These are phyloP conservation scores for Kalanchoe fedtschenkoi DNA, from an alignment of 164 flowering plant genomes.

Conservation along the genomic window DNA sequence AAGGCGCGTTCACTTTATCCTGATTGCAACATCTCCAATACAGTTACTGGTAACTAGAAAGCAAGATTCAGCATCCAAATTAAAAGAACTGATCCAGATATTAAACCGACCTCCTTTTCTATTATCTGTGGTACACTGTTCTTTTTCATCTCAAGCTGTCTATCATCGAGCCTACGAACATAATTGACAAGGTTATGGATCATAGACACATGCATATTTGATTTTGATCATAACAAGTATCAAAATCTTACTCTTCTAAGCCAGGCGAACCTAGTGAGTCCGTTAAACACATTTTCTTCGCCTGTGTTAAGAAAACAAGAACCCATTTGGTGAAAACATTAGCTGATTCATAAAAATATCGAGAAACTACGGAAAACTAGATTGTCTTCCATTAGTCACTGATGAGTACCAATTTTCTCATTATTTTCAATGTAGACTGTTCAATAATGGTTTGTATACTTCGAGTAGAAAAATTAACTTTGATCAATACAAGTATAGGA, in stretches of 20 bases:
- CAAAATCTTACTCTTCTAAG: constrained; percentile 79
- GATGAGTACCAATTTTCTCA: too few relatives aligned
- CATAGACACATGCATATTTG: neutral
- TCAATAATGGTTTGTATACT: too few relatives aligned
- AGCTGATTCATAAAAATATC: neutral
- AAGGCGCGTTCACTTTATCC: constrained; percentile 92
- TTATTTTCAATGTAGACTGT: too few relatives aligned
- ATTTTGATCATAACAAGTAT: neutral
- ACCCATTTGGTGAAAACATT: constrained; percentile 4
- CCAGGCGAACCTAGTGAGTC: constrained; percentile 88
- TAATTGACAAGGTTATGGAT: constrained; percentile 2
- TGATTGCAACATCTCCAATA: too few relatives aligned
- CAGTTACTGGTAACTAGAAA: too few relatives aligned
- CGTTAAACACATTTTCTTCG: constrained; percentile 58
- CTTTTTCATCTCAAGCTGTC: constrained; percentile 81
- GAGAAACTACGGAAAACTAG: neutral
- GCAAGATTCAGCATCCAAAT: constrained; percentile 8
- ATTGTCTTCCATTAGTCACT: too few relatives aligned
- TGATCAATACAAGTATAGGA: too few relatives aligned
- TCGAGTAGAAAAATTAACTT: too few relatives aligned
- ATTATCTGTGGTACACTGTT: constrained; percentile 82
- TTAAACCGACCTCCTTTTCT: constrained; percentile 69
- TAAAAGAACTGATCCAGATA: neutral
- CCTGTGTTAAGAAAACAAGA: constrained; percentile 31
- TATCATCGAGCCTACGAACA: constrained; percentile 73